These are phyloP conservation scores for Herpetospermum pedunculosum DNA, from an alignment of 306 rosid species.

Conservation along the genomic window DNA sequence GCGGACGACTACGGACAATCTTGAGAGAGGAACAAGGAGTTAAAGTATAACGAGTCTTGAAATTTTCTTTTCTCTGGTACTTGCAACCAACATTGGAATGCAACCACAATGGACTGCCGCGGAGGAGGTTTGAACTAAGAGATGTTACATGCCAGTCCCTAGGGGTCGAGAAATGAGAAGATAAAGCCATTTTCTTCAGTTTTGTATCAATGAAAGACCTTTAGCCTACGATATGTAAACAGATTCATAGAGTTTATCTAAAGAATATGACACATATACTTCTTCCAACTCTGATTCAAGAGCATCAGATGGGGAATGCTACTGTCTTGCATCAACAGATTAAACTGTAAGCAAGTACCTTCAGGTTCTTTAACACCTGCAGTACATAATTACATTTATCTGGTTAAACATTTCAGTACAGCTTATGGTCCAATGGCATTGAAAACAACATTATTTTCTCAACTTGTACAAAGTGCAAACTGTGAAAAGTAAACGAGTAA, in stretches of 20 bases:
- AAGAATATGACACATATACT: neutral
- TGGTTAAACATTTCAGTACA: neutral
- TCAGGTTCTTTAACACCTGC: neutral
- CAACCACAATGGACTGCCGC: conserved; percentile 18
- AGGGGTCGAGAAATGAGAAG: conserved; percentile 27
- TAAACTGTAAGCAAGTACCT: neutral
- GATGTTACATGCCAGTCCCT: conserved; percentile 19
- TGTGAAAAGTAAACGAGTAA: neutral
- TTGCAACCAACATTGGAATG: conserved; percentile 14
- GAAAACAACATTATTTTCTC: neutral
- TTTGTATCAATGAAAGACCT: neutral
- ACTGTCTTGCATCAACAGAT: neutral
- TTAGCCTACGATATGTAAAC: neutral
- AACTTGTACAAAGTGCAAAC: neutral
- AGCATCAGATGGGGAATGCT: neutral
- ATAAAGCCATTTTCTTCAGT: conserved; percentile 26
- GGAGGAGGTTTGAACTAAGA: conserved; percentile 28
- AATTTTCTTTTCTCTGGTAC: conserved; percentile 3
- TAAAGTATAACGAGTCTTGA: conserved; percentile 12
- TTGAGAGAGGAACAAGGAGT: conserved; percentile 49
- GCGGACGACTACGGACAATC: conserved; percentile 52
- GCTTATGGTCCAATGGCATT: neutral
- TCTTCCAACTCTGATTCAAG: neutral
- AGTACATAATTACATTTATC: neutral
- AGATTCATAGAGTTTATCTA: neutral